These are phyloP conservation scores for Berberis vulgaris DNA, from an alignment of 164 flowering plant species.

Conservation along the genomic window DNA sequence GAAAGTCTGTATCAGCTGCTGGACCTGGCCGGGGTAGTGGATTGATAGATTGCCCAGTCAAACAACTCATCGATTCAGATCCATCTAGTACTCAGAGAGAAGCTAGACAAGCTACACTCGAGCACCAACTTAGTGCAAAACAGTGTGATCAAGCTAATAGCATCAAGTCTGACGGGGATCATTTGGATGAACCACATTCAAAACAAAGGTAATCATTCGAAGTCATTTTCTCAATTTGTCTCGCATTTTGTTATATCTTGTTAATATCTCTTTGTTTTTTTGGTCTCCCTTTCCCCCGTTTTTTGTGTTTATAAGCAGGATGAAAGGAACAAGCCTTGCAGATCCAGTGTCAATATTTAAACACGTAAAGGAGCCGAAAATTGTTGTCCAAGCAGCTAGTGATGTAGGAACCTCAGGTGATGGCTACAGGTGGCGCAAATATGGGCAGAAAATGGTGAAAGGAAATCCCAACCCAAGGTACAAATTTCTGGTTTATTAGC, in stretches of 20 bases:
- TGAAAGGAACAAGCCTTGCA: conserved; percentile 15
- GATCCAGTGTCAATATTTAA: conserved; percentile 24
- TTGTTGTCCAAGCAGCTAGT: conserved; percentile 72
- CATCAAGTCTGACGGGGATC: conserved; percentile 29
- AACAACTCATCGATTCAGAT: conserved; percentile 12
- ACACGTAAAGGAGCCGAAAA: conserved; percentile 55
- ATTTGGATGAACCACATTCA: conserved; percentile 36
- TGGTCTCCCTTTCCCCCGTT: neutral
- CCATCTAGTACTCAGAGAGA: conserved; percentile 33
- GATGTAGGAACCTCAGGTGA: conserved; percentile 68
- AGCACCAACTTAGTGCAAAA: conserved; percentile 24
- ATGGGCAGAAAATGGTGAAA: conserved; percentile 95
- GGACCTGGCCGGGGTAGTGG: conserved; percentile 17
- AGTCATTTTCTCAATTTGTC: neutral
- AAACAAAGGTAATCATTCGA: conserved; percentile 34
- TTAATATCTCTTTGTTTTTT: neutral
- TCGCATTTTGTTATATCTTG: too few species aligned
- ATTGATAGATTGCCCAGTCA: conserved; percentile 14
- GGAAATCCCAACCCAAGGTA: conserved; percentile 89
- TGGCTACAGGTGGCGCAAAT: conserved; percentile 95
- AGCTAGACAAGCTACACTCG: conserved; percentile 16
- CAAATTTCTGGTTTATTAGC: neutral
- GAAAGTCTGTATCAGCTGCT: conserved; percentile 23
- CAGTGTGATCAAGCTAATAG: conserved; percentile 16
- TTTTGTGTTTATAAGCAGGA: conserved; percentile 14